Conservation (phyloP, 1,284 basidiomycete genomes). For the Vanrija sp. region DNA sequence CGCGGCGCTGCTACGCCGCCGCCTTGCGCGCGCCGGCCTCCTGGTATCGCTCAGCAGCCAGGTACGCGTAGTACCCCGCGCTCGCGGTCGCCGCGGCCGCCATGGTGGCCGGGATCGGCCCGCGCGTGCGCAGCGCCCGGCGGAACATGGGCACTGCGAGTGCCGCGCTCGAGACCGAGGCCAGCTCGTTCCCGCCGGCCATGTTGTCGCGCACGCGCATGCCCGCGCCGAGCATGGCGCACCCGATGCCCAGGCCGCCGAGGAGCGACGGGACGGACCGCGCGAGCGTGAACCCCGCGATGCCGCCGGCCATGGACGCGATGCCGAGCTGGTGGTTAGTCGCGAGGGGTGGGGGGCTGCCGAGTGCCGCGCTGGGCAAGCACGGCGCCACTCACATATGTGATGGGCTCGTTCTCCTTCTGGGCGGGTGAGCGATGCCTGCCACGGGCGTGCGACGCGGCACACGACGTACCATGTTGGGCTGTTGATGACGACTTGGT, state of each 20-base stretch:
- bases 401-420: too few species aligned
- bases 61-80: constrained; percentile 28
- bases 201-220: constrained; percentile 39
- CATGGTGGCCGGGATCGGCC: constrained; percentile 23
- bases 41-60: too few species aligned
- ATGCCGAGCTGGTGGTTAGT: too few species aligned
- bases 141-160: constrained; percentile 6
- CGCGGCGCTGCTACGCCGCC: too few species aligned
- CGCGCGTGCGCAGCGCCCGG: constrained; percentile 15
- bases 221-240: constrained; percentile 29
- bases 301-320: constrained; percentile 17
- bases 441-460: too few species aligned
- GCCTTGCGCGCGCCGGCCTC: too few species aligned
- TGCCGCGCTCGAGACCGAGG: constrained; percentile 19
- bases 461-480: too few species aligned
- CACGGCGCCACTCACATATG: too few species aligned
- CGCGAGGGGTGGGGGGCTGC: too few species aligned
- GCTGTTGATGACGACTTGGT: too few species aligned
- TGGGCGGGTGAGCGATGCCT: too few species aligned
- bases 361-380: too few species aligned
- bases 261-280: constrained; percentile 29
- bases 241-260: constrained; percentile 28
- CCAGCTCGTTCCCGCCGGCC: constrained; percentile 31
- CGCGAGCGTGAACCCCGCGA: constrained; percentile 31
- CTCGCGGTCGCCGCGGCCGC: constrained; percentile 25